Percentiles rank a stretch among this genome's conserved stretches.
These are phyloP conservation scores for Xylaria sp. DNA, from an alignment of 2,329 filamentous ascomycete genomes.

Conservation along the genomic window DNA sequence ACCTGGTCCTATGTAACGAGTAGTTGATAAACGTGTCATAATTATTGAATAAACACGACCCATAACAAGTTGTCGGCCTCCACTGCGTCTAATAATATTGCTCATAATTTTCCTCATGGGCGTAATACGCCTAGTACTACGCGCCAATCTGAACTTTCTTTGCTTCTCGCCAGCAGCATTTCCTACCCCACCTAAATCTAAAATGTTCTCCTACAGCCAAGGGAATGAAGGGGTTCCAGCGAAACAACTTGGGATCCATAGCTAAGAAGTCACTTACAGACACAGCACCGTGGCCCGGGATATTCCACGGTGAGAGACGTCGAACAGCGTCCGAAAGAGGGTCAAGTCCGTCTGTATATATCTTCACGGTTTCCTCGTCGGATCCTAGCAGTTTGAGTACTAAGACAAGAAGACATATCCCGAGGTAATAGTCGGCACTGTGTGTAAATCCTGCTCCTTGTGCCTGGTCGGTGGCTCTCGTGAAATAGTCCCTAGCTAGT, in stretches of 20 bases:
- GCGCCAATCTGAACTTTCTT: not conserved
- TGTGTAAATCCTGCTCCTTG: constrained; percentile 1
- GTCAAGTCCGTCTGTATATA: not conserved
- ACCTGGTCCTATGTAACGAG: too few species aligned
- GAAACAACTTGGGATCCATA: constrained; percentile 2
- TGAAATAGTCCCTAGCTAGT: not conserved
- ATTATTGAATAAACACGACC: too few species aligned
- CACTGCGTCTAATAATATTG: not conserved
- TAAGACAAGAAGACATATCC: constrained; percentile 12
- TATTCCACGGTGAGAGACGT: constrained; percentile 4
- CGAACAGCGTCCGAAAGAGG: not conserved
- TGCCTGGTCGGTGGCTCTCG: not conserved
- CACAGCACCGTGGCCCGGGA: constrained; percentile 1
- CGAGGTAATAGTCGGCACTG: constrained; percentile 10
- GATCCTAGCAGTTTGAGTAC: not conserved
- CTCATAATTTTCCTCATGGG: too few species aligned
- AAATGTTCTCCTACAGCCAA: constrained; percentile 11
- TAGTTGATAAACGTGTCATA: too few species aligned
- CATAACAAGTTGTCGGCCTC: not conserved
- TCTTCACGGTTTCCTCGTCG: not conserved
- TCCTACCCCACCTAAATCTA: constrained; percentile 8
- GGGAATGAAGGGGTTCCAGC: constrained; percentile 3
- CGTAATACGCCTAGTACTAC: not conserved
- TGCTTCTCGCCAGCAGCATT: constrained; percentile 17
- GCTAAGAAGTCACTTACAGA: constrained; percentile 2